Percentiles rank a stretch among this genome's conserved stretches.
These are phyloP conservation scores for Schizophyllum commune DNA, from an alignment of 1,284 basidiomycete genomes.

Conservation along the genomic window DNA sequence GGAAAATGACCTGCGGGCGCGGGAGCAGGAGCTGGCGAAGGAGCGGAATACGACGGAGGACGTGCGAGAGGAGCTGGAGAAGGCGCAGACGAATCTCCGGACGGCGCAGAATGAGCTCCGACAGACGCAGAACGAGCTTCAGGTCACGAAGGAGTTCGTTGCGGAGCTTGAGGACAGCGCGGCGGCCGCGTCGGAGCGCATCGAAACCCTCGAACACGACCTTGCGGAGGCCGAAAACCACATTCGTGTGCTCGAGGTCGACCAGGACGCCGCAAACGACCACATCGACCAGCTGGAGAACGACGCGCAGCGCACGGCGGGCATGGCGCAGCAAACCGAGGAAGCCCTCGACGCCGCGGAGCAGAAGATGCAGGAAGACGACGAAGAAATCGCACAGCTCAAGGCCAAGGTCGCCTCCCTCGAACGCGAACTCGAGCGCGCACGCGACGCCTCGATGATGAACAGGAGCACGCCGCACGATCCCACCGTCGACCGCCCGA, in stretches of 20 bases:
- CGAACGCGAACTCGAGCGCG: slow-evolving; percentile 52
- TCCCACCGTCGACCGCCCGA: slow-evolving; percentile 18
- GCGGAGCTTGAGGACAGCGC: slow-evolving; percentile 50
- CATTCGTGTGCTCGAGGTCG: slow-evolving; percentile 33
- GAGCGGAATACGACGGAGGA: slow-evolving; percentile 21
- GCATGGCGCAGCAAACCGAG: slow-evolving; percentile 58
- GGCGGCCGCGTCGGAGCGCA: slow-evolving; percentile 34
- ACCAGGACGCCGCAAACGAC: slow-evolving; percentile 40
- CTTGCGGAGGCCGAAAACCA: slow-evolving; percentile 38
- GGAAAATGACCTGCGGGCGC: slow-evolving; percentile 30
- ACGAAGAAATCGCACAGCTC: slow-evolving; percentile 44
- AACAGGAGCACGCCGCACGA: slow-evolving; percentile 25
- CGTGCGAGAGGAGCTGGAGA: slow-evolving; percentile 6
- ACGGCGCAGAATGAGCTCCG: slow-evolving; percentile 5
- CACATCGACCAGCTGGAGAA: slow-evolving; percentile 44
- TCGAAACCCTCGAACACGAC: slow-evolving; percentile 46
- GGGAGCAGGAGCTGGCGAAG: slow-evolving; percentile 28
- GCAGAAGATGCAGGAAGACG: slow-evolving; percentile 54
- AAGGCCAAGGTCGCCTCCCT: slow-evolving; percentile 43
- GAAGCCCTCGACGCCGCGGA: slow-evolving; percentile 66
- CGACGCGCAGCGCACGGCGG: slow-evolving; percentile 41
- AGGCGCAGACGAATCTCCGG: background rate
- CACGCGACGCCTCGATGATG: slow-evolving; percentile 29
- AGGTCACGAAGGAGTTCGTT: slow-evolving; percentile 39
- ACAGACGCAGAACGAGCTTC: slow-evolving; percentile 30